These are phyloP conservation scores for Gossypium bickii DNA, from an alignment of 345 rosid species.

Conservation along the genomic window DNA sequence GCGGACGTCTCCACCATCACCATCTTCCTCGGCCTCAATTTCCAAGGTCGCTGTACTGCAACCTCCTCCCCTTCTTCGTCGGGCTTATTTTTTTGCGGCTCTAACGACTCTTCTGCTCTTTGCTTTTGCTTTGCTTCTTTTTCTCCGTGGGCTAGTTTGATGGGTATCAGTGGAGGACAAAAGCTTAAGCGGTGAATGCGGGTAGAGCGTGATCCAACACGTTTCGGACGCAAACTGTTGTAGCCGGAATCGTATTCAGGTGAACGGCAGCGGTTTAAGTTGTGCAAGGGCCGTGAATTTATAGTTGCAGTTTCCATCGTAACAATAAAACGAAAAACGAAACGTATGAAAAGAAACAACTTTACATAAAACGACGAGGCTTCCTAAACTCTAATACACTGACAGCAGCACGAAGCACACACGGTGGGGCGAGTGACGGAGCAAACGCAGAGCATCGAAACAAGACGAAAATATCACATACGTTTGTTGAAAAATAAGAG, in stretches of 20 bases:
- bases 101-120: slow-evolving; percentile 6
- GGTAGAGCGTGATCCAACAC: slow-evolving; percentile 64
- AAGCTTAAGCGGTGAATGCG: slow-evolving; percentile 49
- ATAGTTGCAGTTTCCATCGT: slow-evolving; percentile 55
- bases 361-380: not conserved
- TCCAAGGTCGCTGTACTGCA: slow-evolving; percentile 58
- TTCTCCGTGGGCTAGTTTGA: slow-evolving; percentile 7
- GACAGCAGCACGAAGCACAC: not conserved
- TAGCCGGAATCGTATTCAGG: slow-evolving; percentile 32
- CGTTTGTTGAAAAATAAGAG: not conserved
- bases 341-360: not conserved
- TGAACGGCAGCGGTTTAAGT: slow-evolving; percentile 36
- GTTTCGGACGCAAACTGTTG: slow-evolving; percentile 28
- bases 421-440: not conserved
- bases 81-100: slow-evolving; percentile 20
- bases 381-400: not conserved
- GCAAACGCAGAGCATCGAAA: not conserved
- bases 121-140: slow-evolving; percentile 16
- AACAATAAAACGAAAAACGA: not conserved
- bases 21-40: slow-evolving; percentile 65
- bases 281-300: slow-evolving; percentile 71
- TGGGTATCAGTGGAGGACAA: slow-evolving; percentile 30
- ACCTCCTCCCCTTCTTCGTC: slow-evolving; percentile 34
- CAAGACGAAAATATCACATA: not conserved
- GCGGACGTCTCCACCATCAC: slow-evolving; percentile 3